Evolutionary conservation across 768 basidiomycete species (phyloP), one percentile per base, ranked within the genome.

Genomic region (Lyophyllum shimeji): DNA sequence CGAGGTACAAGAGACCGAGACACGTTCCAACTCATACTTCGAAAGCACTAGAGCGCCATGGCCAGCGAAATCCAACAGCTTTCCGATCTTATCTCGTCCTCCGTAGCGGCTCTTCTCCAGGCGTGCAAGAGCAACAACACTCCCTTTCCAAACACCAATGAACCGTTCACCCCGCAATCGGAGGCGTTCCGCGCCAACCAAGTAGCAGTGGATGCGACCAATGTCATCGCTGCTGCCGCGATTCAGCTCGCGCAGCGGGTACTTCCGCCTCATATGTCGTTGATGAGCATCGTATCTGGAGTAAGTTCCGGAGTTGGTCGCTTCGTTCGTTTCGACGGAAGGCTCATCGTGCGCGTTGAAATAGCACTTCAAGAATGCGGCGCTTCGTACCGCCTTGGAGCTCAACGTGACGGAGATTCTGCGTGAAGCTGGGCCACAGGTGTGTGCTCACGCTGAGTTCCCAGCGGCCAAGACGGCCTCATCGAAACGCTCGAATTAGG

Each of bases 161-260:
- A 62, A 1, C 63, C 69, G 13, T 72, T 68, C 52, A 50, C 43
- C 24, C 64, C 65, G 2, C 43, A 65, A 7, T 65, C 65, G 17
- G 74, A 74, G 54, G 67, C 63, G 1, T 68, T 71, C 40, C 66
- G 73, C 21, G 57, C 52, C 6, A 57, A 61, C 29, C 65, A 71
- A 1, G 66, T 42, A 4, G 71, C 67, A 3, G 58, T 65, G 1
- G 63, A 69, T 52, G 67, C 71, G 1, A 65, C 68, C 0, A 67
- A 64, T 39, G 55, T 71, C 11, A 64, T 72, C 44, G 64, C 65
- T 29, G 66, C 73, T n/a, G 74, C 74, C 7, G 71, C 73, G 2
- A 45, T 64, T 6, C 75, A 75, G 53, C 67, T 76, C 13, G 65
- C 67, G 7, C 63, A 69, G 2, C 65, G 66, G 15, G 61, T 72